Evolutionary conservation across 306 rosid species (phyloP).

Genomic region (Crotalaria pallida): DNA sequence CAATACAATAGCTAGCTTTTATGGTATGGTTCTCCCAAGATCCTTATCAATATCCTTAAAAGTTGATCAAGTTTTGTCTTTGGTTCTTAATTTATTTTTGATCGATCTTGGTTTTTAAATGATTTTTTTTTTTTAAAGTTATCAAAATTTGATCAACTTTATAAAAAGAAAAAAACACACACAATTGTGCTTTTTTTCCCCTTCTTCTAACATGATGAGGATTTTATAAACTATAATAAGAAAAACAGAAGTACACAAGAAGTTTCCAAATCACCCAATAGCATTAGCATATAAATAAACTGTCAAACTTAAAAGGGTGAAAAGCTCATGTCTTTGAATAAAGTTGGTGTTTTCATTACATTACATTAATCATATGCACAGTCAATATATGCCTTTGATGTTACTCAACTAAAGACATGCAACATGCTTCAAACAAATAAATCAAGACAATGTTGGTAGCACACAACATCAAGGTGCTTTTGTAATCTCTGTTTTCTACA

Average conservation of each 20-base stretch:
- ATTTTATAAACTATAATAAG: not conserved
- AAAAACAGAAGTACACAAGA: not conserved
- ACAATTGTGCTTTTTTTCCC: too few relatives aligned
- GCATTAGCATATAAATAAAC: not conserved
- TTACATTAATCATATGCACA: not conserved
- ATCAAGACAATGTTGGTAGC: constrained; percentile 18
- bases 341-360: constrained; percentile 9
- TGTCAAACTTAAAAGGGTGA: not conserved
- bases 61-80: too few relatives aligned
- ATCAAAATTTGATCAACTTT: too few relatives aligned
- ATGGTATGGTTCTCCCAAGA: too few relatives aligned
- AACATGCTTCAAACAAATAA: not conserved
- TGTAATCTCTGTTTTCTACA: not conserved
- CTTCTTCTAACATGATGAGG: not conserved
- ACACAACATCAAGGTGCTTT: constrained; percentile 6
- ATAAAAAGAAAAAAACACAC: too few relatives aligned
- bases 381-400: constrained; percentile 15
- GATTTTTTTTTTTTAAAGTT: too few relatives aligned
- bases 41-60: too few relatives aligned
- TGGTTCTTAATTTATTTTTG: too few relatives aligned
- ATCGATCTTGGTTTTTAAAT: too few relatives aligned
- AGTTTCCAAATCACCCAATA: not conserved
- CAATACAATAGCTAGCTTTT: too few relatives aligned
- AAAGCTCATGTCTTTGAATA: constrained; percentile 10
- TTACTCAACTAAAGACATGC: constrained; percentile 24